These are phyloP conservation scores for Scheffersomyces amazonensis DNA, from an alignment of 805 yeast genomes.

Conservation along the genomic window DNA sequence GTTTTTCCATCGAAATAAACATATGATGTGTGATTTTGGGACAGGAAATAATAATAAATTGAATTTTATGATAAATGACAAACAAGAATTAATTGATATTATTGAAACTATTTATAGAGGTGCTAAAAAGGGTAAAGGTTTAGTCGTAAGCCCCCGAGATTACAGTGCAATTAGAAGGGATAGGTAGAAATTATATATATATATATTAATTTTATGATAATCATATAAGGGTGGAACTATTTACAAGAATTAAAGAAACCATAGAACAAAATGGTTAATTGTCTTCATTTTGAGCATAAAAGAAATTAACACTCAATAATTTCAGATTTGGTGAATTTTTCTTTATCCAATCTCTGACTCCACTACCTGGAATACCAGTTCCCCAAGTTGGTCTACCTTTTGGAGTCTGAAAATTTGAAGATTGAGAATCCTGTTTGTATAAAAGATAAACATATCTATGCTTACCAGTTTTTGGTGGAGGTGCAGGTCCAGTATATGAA, in stretches of 20 bases:
- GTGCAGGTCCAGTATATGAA: conserved; percentile 79
- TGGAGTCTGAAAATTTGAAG: conserved; percentile 39
- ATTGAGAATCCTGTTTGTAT: conserved; percentile 59
- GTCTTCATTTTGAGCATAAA: conserved; percentile 64
- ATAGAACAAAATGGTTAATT: conserved; percentile 2
- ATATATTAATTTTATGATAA: background rate
- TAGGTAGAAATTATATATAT: conserved; percentile 1
- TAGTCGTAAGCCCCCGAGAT: conserved; percentile 81
- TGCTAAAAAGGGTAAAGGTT: conserved; percentile 88
- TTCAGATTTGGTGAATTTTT: conserved; percentile 53
- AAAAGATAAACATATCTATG: conserved; percentile 83
- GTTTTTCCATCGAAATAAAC: conserved; percentile 91
- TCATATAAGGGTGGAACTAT: no score
- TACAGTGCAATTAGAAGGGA: conserved; percentile 38
- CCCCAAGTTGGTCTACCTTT: conserved; percentile 78
- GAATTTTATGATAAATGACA: conserved; percentile 70
- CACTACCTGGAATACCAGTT: conserved; percentile 74
- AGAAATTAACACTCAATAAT: conserved; percentile 77
- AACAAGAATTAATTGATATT: conserved; percentile 88
- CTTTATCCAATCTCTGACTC: conserved; percentile 71
- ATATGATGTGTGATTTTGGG: conserved; percentile 98
- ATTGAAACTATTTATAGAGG: conserved; percentile 88
- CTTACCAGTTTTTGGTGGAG: conserved; percentile 82
- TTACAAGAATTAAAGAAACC: no score
- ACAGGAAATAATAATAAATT: conserved; percentile 96